Evolutionary conservation across 2,329 filamentous ascomycete species (phyloP), one percentile per base, ranked within the genome.

Genomic region (Coniochaeta sp.): DNA sequence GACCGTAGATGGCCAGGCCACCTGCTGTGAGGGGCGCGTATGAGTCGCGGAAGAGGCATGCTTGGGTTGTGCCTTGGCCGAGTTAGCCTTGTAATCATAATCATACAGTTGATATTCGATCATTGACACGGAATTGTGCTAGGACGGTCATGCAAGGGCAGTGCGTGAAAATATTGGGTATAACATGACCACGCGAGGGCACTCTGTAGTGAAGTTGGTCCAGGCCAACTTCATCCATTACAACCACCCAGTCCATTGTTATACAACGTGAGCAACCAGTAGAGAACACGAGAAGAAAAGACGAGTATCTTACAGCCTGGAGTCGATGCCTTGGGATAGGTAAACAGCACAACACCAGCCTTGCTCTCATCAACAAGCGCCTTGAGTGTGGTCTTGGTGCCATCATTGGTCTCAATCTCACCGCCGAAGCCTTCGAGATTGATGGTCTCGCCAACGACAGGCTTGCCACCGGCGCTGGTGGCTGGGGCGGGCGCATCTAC

Each of bases 281-380:
- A 44, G 47, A 40, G 26, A 47, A 24, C 34, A 55, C 19, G 6
- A 47, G 12, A 44, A 19, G 38, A 55, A 8, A 24, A 36, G 40
- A 16, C 50, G 16, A 54, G 6, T 22, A 72, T 78, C 91, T 84
- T 86, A 96, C 93, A 98, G 64, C 93, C 93, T 40, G 91, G 91
- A 24, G 95, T 99, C 31, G 89, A 95, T 14, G 95, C 95, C 77
- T 90, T 96, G 62, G 95, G 95, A 72, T 98, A 98, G 34, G 93
- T 97, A 74, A 99, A 97, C 33, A 98, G 78, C 36, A 96, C 91
- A 50, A 98, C 89, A 28, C 93, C 95, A 38, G 84, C 81, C 76
- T 90, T 87, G 82, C 92, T 96, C 70, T 89, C 84, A 58, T 91
- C 88, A 57, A 97, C 83, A 26, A 99, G 85, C 67, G 86, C 80